These are phyloP conservation scores for Starmerella stigmatis DNA, from an alignment of 805 yeast species.

Conservation along the genomic window DNA sequence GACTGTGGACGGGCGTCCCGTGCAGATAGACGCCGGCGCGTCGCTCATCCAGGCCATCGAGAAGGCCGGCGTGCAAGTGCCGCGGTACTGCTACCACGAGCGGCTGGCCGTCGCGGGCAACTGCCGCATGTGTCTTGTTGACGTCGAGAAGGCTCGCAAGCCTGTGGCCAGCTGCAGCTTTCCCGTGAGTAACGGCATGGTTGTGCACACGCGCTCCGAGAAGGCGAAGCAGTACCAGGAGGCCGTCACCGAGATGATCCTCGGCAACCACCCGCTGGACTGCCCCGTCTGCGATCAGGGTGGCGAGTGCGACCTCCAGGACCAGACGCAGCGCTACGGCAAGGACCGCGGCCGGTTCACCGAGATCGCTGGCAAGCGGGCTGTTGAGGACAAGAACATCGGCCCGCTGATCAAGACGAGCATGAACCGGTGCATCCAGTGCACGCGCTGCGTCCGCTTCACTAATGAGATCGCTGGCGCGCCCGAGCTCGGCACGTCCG, in stretches of 20 bases:
- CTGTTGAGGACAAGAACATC: conserved; percentile 80
- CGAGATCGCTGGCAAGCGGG: conserved; percentile 76
- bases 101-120: conserved; percentile 84
- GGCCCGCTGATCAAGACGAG: conserved; percentile 84
- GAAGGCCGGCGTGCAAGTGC: conserved; percentile 78
- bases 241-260: conserved; percentile 80
- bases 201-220: conserved; percentile 66
- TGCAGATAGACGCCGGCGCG: conserved; percentile 73
- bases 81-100: conserved; percentile 86
- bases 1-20: conserved; percentile 58
- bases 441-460: conserved; percentile 84
- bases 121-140: conserved; percentile 88
- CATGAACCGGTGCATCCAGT: conserved; percentile 87
- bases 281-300: conserved; percentile 93
- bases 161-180: conserved; percentile 84
- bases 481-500: conserved; percentile 78
- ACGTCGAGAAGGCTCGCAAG: conserved; percentile 80
- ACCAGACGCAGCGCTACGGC: conserved; percentile 74
- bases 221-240: conserved; percentile 75
- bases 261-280: conserved; percentile 83
- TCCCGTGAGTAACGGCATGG: conserved; percentile 88
- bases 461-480: conserved; percentile 89
- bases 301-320: conserved; percentile 89
- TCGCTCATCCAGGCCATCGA: conserved; percentile 87
- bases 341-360: conserved; percentile 75